Base-by-base conservation (phyloP, 106 monocot genomes). In the Allium cepa region DNA sequence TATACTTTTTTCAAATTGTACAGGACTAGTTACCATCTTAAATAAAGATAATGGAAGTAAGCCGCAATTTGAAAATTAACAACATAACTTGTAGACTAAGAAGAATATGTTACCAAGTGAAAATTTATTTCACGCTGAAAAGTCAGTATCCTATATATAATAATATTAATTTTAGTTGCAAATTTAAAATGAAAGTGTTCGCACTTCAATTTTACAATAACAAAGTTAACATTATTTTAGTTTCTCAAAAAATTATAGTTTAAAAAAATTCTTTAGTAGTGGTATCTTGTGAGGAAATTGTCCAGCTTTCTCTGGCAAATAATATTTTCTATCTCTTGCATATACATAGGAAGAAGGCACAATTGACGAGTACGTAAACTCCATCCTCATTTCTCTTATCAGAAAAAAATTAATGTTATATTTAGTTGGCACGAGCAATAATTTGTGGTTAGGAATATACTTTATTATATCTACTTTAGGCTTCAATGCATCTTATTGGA, bases 401-500 rank as follows among this genome's bases (percentile, higher is more conserved):
- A 80, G 62, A 47, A 78, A 80, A 11, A 76, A 77, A 16, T 53
- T 8, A 47, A 88, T 95, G 79, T 91, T 90, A 46, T 73, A 85
- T 67, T 81, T 95, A 70, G 94, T 88, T 49, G 94, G 94, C n/a
- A 91, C 94, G 0, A 87, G 85, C 28, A 58, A 94, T 75, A 90
- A 81, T 53, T 14, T 84, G 4, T 91, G 85, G 80, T 69, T 83
- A 5, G 90, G 77, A 64, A 51, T 77, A 17, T 95, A 90, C 71
- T 73, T 83, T 63, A 12, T 56, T 60, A 69, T 78, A 65, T 83
- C 94, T 16, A 76, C 76, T 4, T 14, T 83, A 59, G 90, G 94
- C 36, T 88, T 91, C 72, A 63, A 85, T 14, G 28, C 64, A 17
- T 61, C 83, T 16, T 88, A 66, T 57, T 80, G 70, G 17, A 48